phyloP scores from a whole-genome alignment of 495 filamentous ascomycete species.

The Penicillium daleae region DNA sequence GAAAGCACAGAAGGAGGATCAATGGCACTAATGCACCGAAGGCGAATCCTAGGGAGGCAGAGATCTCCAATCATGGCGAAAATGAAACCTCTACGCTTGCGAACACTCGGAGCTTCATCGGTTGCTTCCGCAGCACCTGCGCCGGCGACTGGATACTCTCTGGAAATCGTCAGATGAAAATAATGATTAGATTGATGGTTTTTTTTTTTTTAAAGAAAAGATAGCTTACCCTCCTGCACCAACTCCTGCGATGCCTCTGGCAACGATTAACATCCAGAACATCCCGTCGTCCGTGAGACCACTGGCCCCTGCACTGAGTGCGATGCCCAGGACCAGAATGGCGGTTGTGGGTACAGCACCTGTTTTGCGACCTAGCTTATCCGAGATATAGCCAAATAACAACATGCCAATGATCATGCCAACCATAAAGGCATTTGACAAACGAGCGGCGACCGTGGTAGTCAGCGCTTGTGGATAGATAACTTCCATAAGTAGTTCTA shows the following conservation, averaged over 20 bases:
- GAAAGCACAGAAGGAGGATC: constrained; percentile 34
- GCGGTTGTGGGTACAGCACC: constrained; percentile 40
- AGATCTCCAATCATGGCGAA: constrained; percentile 43
- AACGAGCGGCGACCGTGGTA: constrained; percentile 22
- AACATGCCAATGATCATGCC: constrained; percentile 46
- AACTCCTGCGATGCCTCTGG: constrained; percentile 32
- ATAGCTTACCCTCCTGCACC: constrained; percentile 32
- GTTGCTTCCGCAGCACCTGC: constrained; percentile 42
- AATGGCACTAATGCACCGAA: constrained; percentile 37
- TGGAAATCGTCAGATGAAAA: constrained; percentile 10
- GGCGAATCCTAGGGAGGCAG: constrained; percentile 37
- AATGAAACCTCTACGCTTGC: constrained; percentile 39
- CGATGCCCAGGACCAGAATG: constrained; percentile 37
- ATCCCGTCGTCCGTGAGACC: constrained; percentile 30
- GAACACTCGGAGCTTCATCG: constrained; percentile 32
- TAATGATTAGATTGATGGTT: background rate
- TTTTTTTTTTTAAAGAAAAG: background rate
- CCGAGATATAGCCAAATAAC: constrained; percentile 41
- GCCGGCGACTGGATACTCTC: constrained; percentile 39
- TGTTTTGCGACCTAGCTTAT: constrained; percentile 38
- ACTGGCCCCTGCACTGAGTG: constrained; percentile 33
- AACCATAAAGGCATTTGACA: constrained; percentile 37
- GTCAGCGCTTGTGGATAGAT: constrained; percentile 33
- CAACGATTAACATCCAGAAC: constrained; percentile 37
- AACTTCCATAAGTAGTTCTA: constrained; percentile 33